phyloP scores from a whole-genome alignment of 495 filamentous ascomycete genomes.

The Parachaetomium inaequale region DNA sequence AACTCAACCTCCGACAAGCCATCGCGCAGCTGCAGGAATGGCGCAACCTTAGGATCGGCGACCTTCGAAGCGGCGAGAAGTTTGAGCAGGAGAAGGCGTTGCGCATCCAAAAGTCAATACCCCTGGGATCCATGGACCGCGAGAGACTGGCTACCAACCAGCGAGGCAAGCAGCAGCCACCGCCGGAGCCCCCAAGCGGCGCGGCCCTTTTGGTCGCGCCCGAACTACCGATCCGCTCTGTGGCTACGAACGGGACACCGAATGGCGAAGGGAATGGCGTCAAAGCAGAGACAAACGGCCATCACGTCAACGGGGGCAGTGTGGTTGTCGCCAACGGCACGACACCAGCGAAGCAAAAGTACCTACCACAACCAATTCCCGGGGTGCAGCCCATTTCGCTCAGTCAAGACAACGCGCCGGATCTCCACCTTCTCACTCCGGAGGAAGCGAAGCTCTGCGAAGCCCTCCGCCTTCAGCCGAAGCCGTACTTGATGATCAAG shows the following conservation, averaged over 20 bases:
- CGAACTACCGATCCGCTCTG: constrained; percentile 61
- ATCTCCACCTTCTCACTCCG: constrained; percentile 78
- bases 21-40: constrained; percentile 92
- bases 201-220: constrained; percentile 70
- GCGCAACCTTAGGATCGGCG: constrained; percentile 76
- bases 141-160: constrained; percentile 63
- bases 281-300: constrained; percentile 37
- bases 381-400: constrained; percentile 64
- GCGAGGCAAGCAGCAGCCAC: constrained; percentile 53
- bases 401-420: constrained; percentile 70
- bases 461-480: constrained; percentile 76
- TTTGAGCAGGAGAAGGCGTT: constrained; percentile 88
- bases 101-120: constrained; percentile 64
- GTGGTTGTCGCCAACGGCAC: constrained; percentile 41
- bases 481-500: constrained; percentile 92
- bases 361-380: constrained; percentile 44
- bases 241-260: constrained; percentile 19
- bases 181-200: constrained; percentile 66
- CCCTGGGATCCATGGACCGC: constrained; percentile 76
- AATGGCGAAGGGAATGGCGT: constrained; percentile 21
- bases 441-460: constrained; percentile 86
- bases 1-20: constrained; percentile 85
- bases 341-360: constrained; percentile 38
- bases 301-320: constrained; percentile 40
- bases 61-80: constrained; percentile 83